These are phyloP conservation scores for Colletotrichum gigasporum DNA, from an alignment of 2,329 filamentous ascomycete species.

Conservation along the genomic window DNA sequence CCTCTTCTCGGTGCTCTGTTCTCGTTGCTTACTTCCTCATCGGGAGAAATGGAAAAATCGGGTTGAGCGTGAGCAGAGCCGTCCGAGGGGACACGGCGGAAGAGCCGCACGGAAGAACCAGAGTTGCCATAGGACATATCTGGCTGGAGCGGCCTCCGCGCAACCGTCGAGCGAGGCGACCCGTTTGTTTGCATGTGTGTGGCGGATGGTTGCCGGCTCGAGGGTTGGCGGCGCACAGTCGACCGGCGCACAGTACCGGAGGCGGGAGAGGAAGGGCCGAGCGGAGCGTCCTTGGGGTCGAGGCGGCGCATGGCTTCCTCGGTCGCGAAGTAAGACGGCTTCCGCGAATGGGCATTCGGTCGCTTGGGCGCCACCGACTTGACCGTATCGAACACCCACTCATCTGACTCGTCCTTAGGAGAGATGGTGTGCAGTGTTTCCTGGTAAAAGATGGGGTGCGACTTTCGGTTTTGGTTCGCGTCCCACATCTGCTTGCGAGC, in stretches of 20 bases:
- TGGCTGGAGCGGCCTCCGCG: conserved; percentile 83
- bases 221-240: conserved; percentile 62
- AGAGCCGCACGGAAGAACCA: conserved; percentile 90
- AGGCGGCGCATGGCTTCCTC: conserved; percentile 70
- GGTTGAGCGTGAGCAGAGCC: conserved; percentile 57
- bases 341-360: conserved; percentile 60
- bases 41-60: conserved; percentile 45
- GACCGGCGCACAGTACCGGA: conserved; percentile 67
- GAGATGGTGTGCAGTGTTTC: conserved; percentile 84
- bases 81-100: conserved; percentile 85
- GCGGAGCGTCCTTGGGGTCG: conserved; percentile 68
- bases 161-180: conserved; percentile 53
- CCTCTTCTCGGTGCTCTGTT: conserved; percentile 65
- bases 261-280: conserved; percentile 64
- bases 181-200: conserved; percentile 47
- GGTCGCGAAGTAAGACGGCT: conserved; percentile 65
- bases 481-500: conserved; percentile 85
- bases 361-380: conserved; percentile 74
- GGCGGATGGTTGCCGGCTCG: conserved; percentile 56
- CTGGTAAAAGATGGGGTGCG: conserved; percentile 87
- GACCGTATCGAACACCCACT: conserved; percentile 96
- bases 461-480: conserved; percentile 73
- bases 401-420: conserved; percentile 76
- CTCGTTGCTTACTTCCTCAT: conserved; percentile 65
- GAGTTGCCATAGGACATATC: conserved; percentile 95